Base-by-base conservation (phyloP, 2,329 filamentous ascomycete genomes). In the Tolypocladium paradoxum region DNA sequence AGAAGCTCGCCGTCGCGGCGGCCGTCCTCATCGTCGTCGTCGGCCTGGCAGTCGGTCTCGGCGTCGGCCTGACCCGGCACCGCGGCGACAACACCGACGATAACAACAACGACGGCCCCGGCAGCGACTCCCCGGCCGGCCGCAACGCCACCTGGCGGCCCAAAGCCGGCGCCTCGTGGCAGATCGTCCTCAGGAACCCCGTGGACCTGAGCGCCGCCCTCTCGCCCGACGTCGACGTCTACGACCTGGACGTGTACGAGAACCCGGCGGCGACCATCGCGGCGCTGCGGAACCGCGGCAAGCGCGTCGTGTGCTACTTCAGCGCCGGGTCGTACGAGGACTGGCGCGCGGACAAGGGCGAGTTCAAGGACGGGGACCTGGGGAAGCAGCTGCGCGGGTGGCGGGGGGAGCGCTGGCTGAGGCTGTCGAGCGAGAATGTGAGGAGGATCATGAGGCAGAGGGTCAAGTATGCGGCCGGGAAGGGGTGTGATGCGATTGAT, bases 291-390 rank as follows among this genome's bases (percentile, higher is more conserved):
- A 79, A 77, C 51, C 64, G 69, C 4, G 77, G 76, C 9, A 79
- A 79, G 62, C 82, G 78, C 56, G 79, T 88, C 51, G 83, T 89
- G 54, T 90, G 86, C 71, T 90, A 90, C 68, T 89, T 89, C 70
- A 85, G 81, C 50, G 84, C 83, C 0, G 86, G 86, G 1, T 84
- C 80, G 9, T 87, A 78, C 60, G 86, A 90, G 66, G 64, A 81
- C 50, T 81, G 76, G 70, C 76, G 85, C 3, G 68, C 74, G 0
- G 86, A 89, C 62, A 73, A 75, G 22, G 63, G 62, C 31, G 60
- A 77, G 6, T 88, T 88, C 62, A 61, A 69, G 7, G 56, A 71
- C 1, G 64, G 67, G 0, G 85, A 88, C 58, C 64, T 82, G 40
- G 85, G 85, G n/a, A 73, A 74, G 4, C 66, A 67, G 8, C 68